phyloP scores from a whole-genome alignment of 768 basidiomycete species.

The Chiua virens region DNA sequence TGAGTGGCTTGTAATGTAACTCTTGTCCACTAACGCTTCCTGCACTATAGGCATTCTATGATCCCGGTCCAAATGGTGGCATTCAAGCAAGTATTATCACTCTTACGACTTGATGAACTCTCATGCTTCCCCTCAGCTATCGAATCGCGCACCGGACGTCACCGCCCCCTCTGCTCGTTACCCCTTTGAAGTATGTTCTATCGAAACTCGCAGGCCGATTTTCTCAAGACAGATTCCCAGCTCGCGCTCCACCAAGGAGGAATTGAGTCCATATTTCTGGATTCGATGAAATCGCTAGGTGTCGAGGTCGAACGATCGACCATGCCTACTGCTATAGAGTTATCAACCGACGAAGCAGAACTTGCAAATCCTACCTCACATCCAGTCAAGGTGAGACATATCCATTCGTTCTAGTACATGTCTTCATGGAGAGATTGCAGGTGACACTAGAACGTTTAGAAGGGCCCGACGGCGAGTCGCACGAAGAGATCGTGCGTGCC shows the following conservation, averaged over 20 bases:
- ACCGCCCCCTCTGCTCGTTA: conserved; percentile 61
- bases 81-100: conserved; percentile 46
- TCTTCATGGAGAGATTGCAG: conserved; percentile 10
- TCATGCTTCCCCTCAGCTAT: conserved; percentile 42
- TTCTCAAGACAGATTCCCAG: conserved; percentile 18
- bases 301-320: conserved; percentile 35
- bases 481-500: conserved; percentile 59
- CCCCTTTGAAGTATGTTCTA: conserved; percentile 58
- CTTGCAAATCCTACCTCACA: conserved; percentile 22
- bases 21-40: not conserved
- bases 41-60: conserved; percentile 64
- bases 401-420: not conserved
- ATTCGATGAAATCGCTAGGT: conserved; percentile 31
- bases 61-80: conserved; percentile 58
- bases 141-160: conserved; percentile 60
- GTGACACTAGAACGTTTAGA: conserved; percentile 22
- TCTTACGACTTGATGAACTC: not conserved
- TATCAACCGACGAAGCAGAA: conserved; percentile 26
- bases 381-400: conserved; percentile 18
- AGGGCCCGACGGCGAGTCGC: conserved; percentile 31
- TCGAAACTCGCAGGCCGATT: not conserved
- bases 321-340: conserved; percentile 26
- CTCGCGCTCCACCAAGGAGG: conserved; percentile 35
- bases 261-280: conserved; percentile 35
- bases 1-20: conserved; percentile 31